Evolutionary conservation across 1,284 basidiomycete species (phyloP).

Genomic region (Anthracocystis walkeri): DNA sequence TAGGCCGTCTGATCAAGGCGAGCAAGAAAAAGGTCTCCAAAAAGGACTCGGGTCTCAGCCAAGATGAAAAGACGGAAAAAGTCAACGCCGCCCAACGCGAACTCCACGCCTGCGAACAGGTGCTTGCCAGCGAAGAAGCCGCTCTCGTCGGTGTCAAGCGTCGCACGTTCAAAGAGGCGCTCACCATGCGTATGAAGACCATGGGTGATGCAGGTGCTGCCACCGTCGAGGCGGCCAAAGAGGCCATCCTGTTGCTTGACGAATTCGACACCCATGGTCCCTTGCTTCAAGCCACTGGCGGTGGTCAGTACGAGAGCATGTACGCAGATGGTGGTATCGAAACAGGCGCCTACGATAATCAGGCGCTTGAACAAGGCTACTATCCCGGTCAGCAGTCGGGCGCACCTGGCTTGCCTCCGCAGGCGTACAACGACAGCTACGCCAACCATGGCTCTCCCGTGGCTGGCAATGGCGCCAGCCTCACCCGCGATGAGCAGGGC

Average conservation of each 20-base stretch:
- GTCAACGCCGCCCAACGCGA: constrained; percentile 70
- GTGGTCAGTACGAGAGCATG: constrained; percentile 57
- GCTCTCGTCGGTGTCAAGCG: constrained; percentile 70
- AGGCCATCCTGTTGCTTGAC: constrained; percentile 69
- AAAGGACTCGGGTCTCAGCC: constrained; percentile 55
- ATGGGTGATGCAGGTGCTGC: constrained; percentile 70
- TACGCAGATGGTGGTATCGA: constrained; percentile 43
- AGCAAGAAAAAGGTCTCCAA: constrained; percentile 66
- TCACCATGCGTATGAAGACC: constrained; percentile 70
- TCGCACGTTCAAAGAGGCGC: constrained; percentile 70
- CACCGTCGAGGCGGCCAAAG: constrained; percentile 69
- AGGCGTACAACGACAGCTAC: constrained; percentile 21
- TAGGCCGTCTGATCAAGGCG: constrained; percentile 70
- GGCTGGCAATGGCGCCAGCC: constrained; percentile 31
- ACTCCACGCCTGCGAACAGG: constrained; percentile 70
- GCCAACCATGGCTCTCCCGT: constrained; percentile 27
- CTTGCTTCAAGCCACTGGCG: constrained; percentile 46
- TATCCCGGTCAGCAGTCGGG: constrained; percentile 26
- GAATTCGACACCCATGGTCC: constrained; percentile 66
- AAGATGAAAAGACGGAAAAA: constrained; percentile 67
- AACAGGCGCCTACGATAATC: constrained; percentile 39
- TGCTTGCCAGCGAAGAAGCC: constrained; percentile 68
- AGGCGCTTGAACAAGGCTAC: constrained; percentile 38
- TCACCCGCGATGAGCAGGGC: constrained; percentile 44
- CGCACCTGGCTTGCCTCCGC: constrained; percentile 15